Evolutionary conservation across 805 yeast species (phyloP), one percentile per base, ranked within the genome.

Genomic region (Pachysolen tannophilus): DNA sequence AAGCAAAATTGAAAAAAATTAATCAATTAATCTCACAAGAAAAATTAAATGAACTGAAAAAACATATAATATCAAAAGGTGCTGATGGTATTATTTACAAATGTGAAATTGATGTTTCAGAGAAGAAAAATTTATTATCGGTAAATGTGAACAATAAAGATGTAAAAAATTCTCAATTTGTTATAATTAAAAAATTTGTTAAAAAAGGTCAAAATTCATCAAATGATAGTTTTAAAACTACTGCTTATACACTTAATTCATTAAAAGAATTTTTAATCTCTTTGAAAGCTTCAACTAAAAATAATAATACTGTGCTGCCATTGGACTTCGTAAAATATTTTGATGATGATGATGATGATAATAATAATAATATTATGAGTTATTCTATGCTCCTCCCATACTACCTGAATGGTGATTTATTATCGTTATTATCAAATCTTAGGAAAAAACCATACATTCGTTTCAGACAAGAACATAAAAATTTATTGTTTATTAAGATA

Each of bases 401-500:
- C 46, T 69, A 61, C 48, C 49, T 56, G 18, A 45, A 63, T 41
- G 76, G 78, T 3, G 80, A 73, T 45, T 52, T 73, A 19, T 46
- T 72, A 33, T 64, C 62, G 26, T 56, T 58, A 35, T 41, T 71
- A n/a, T 55, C 69, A 8, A 47, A 45, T 27, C 52, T 67, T 8
- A 50, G 78, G 24, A 52, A 57, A 31, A 39, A 47, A 16, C 8
- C 11, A 6, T 57, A 58, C 16, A 43, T 65, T 16, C 44, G 46
- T 2, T 39, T 64, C 3, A 42, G 61, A 2, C 29, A 52, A 9
- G 54, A 58, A 31, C 49, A 67, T 34, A 65, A 63, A 38, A 75
- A 72, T 44, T 55, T 59, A 14, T 46, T 70, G 1, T 72, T 72
- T 50, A 52, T 61, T n/a, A 60, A 82, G 50, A 71, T 82, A 24